phyloP scores from a whole-genome alignment of 495 filamentous ascomycete genomes.

The Podospora conica region DNA sequence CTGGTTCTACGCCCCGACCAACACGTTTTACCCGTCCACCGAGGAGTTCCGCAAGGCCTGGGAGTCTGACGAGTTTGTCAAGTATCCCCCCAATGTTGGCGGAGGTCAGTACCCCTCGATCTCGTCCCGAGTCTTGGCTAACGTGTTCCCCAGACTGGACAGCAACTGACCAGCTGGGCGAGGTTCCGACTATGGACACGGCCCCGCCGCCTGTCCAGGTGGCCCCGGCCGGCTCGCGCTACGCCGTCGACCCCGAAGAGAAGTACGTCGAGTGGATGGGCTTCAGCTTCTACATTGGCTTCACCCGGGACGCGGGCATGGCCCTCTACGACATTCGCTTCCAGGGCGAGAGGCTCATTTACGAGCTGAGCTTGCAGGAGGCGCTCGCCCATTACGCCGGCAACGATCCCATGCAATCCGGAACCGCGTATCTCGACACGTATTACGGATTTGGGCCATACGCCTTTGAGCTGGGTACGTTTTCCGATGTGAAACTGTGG shows the following conservation, averaged over 20 bases:
- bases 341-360: slow-evolving; percentile 48
- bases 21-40: slow-evolving; percentile 41
- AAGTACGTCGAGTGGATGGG: slow-evolving; percentile 51
- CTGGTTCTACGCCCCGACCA: slow-evolving; percentile 41
- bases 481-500: not conserved
- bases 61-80: slow-evolving; percentile 36
- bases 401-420: slow-evolving; percentile 41
- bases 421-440: slow-evolving; percentile 39
- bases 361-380: slow-evolving; percentile 52
- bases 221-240: slow-evolving; percentile 35
- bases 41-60: slow-evolving; percentile 42
- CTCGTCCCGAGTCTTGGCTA: not conserved
- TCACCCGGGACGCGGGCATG: slow-evolving; percentile 39
- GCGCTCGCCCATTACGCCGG: slow-evolving; percentile 50
- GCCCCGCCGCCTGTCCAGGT: slow-evolving; percentile 33
- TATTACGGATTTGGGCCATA: slow-evolving; percentile 45
- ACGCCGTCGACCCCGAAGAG: slow-evolving; percentile 35
- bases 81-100: slow-evolving; percentile 35
- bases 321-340: slow-evolving; percentile 45
- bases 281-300: slow-evolving; percentile 46
- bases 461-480: slow-evolving; percentile 39
- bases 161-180: slow-evolving; percentile 29
- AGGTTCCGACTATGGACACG: slow-evolving; percentile 30
- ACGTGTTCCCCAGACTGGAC: slow-evolving; percentile 29
- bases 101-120: slow-evolving; percentile 17